Base-by-base conservation (phyloP, 2,329 filamentous ascomycete genomes). In the Didymella pinodella region DNA sequence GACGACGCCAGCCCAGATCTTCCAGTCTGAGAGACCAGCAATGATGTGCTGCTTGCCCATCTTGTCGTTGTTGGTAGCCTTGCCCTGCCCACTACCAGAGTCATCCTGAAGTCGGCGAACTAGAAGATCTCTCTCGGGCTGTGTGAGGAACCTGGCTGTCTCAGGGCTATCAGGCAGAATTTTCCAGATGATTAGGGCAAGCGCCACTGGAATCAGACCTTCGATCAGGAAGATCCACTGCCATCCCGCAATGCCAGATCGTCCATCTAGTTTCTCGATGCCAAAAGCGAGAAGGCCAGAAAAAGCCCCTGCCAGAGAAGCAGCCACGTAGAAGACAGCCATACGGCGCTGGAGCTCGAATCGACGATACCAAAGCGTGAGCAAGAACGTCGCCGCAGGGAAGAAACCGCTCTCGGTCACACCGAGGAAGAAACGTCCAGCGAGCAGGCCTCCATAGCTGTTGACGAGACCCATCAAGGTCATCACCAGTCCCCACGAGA, bases 381-480 rank as follows among this genome's bases (percentile, higher is more conserved):
- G 59, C 12, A 75, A 54, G 48, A 75, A 75, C 0, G 85, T 84
- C 67, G 90, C 89, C 20, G 88, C 88, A 0, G 88, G 88, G 3
- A 90, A 79, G 53, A 90, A 78, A 0, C 88, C 88, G 31, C 84
- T 83, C 64, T 79, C 77, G 18, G 74, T 73, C 2, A 79, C 69
- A 12, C 77, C 77, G 2, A 79, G 57, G 48, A 79, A 74, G n/a
- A 73, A 83, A 3, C 83, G 78, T 6, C 79, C 79, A 1, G 80
- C 79, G 63, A 84, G 77, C 3, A 85, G 74, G 4, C 82, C 82
- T 4, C 70, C 67, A 53, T 79, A 84, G 58, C 80, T 82, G 16
- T 75, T 71, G 14, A 83, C 79, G 1, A 85, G 63, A 0, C 81
- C 79, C 83, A 75, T 75, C 11, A 74, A 56, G 4, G 69, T 72